Base-by-base conservation (phyloP, 768 basidiomycete species). In the Coprinopsis marcescibilis region DNA sequence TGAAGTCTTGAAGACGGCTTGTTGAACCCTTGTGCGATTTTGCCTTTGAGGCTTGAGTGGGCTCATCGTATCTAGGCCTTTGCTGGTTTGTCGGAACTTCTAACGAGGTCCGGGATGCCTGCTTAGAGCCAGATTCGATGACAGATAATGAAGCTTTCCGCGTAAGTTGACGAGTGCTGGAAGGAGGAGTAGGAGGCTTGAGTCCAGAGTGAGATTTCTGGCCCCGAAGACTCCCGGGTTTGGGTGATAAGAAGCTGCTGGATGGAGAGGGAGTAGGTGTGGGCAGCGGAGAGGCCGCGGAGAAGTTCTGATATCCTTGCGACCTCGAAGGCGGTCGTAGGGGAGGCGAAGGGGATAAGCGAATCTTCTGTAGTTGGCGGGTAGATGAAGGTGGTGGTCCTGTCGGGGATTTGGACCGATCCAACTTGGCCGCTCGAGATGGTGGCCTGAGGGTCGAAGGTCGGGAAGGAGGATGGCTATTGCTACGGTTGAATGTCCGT, bases 181-280 rank as follows among this genome's bases (percentile, higher is more conserved):
- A 60, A n/a, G 85, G 78, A 24, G 86, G 84, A 4, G 79, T 80
- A 21, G 83, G 80, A 2, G 83, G 80, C 59, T 90, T 89, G 45
- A 90, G 75, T 29, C 83, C 86, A 4, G 85, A 80, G 59, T 88
- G 85, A 2, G 88, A 89, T 58, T 90, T 90, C 68, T 90, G 88
- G 15, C 81, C 83, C 19, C 88, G 82, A 51, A 90, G 76, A 60
- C 83, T 84, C 43, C 77, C 80, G 48, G 83, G 79, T 64, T 87
- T 89, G 33, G 77, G 69, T 14, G 80, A 65, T 50, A 85, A 74
- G 63, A 85, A 78, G 24, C 46, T 57, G 7, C 60, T 52, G 8
- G 80, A 73, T 30, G 71, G 69, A 25, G 80, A 72, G 25, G 80
- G 73, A 34, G 75, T 57, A 17, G 72, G 68, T 25, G 66, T 49